Conservation (phyloP, 768 basidiomycete genomes). For the Suillus americanus region DNA sequence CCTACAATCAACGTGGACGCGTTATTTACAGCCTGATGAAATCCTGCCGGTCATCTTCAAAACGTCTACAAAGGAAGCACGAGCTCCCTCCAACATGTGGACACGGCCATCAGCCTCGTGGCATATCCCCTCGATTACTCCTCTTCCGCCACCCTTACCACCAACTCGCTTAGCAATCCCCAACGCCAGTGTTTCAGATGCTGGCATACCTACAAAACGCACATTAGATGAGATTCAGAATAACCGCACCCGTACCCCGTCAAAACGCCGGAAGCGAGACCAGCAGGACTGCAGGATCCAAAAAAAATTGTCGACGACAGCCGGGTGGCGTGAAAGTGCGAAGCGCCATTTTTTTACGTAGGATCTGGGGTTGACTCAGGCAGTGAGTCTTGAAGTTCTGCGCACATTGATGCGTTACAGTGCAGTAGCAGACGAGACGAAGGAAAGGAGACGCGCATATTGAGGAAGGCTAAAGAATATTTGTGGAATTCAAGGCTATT, state of each 20-base stretch:
- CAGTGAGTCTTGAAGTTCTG: too few species aligned
- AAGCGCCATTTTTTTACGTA: too few species aligned
- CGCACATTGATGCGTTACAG: too few species aligned
- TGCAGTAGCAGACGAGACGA: too few species aligned
- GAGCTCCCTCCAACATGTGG: not conserved
- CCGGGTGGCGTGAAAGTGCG: too few species aligned
- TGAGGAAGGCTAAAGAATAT: too few species aligned
- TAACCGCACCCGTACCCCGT: not conserved
- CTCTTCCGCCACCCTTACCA: not conserved
- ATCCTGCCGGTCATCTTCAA: not conserved
- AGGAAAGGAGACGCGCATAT: too few species aligned
- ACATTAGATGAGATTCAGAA: not conserved
- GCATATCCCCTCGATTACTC: not conserved
- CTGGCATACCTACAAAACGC: not conserved
- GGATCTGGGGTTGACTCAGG: too few species aligned
- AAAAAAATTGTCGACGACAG: too few species aligned
- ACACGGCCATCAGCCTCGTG: not conserved
- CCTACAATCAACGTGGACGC: not conserved
- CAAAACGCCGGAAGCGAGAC: not conserved
- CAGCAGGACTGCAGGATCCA: too few species aligned
- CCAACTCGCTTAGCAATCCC: not conserved
- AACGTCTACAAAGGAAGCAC: not conserved
- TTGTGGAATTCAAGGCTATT: too few species aligned
- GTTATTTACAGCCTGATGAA: not conserved
- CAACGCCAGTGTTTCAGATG: not conserved